Evolutionary conservation across 2,329 filamentous ascomycete species (phyloP).

Genomic region (Fulvia fulva): DNA sequence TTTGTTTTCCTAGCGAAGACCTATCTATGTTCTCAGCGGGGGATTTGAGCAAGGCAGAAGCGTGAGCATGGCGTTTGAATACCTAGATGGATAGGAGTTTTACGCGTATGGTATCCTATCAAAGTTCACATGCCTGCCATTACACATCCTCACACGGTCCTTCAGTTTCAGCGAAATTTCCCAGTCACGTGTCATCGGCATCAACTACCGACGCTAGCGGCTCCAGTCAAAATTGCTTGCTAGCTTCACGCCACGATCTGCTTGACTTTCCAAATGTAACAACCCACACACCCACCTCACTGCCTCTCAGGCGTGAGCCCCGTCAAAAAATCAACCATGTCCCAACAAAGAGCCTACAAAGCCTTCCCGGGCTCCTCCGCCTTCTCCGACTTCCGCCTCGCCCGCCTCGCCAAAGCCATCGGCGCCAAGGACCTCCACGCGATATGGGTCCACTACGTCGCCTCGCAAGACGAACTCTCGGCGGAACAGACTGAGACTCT

Average conservation of each 20-base stretch:
- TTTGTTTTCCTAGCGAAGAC: background rate
- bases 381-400: slow-evolving; percentile 50
- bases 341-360: slow-evolving; percentile 32
- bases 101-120: slow-evolving; percentile 17
- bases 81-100: slow-evolving; percentile 22
- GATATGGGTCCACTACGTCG: slow-evolving; percentile 51
- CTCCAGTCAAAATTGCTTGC: background rate
- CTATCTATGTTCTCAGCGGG: background rate
- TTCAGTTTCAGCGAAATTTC: background rate
- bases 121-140: slow-evolving; percentile 4
- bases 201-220: background rate
- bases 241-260: background rate
- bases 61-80: slow-evolving; percentile 21
- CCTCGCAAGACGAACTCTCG: slow-evolving; percentile 40
- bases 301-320: slow-evolving; percentile 16
- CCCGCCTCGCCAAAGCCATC: slow-evolving; percentile 43
- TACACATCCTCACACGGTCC: background rate
- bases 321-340: slow-evolving; percentile 8
- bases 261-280: background rate
- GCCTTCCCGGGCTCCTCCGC: slow-evolving; percentile 52
- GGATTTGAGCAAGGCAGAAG: background rate
- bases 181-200: background rate
- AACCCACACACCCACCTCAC: slow-evolving; percentile 7
- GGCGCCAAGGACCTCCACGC: slow-evolving; percentile 46
- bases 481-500: slow-evolving; percentile 49